phyloP scores from a whole-genome alignment of 768 basidiomycete species.

The Trametes cinnabarina region DNA sequence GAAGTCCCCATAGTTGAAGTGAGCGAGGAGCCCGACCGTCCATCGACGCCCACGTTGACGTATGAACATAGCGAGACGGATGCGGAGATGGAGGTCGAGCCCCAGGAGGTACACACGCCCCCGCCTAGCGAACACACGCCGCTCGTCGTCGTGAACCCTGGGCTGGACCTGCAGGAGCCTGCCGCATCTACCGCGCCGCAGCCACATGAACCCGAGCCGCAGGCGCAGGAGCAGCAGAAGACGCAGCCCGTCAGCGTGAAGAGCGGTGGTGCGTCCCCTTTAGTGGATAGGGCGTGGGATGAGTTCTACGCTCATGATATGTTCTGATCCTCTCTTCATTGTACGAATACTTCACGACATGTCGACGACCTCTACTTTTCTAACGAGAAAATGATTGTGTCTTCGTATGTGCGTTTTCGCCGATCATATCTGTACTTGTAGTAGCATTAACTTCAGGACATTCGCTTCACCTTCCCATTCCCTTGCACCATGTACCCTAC shows the following conservation, averaged over 20 bases:
- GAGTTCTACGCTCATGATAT: constrained; percentile 6
- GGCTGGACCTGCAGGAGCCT: background rate
- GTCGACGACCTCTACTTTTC: background rate
- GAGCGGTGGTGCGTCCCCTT: background rate
- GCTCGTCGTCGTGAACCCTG: constrained; percentile 3
- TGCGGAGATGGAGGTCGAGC: constrained; percentile 17
- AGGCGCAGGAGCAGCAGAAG: background rate
- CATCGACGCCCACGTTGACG: constrained; percentile 7
- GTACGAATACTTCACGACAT: background rate
- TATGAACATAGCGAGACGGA: constrained; percentile 3
- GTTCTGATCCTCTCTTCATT: background rate
- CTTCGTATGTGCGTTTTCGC: too few relatives aligned
- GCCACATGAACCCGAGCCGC: background rate
- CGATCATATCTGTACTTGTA: too few relatives aligned
- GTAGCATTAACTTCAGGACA: background rate
- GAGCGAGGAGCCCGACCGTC: background rate
- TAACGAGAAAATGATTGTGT: too few relatives aligned
- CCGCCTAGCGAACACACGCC: constrained; percentile 5
- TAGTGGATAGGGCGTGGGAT: constrained; percentile 1
- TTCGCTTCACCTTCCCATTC: background rate
- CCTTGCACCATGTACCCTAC: background rate
- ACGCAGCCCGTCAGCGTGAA: background rate
- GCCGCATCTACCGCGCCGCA: background rate
- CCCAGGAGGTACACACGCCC: constrained; percentile 14
- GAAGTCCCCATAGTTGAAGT: background rate